Conservation (phyloP, 306 rosid species). For the Malus orientalis region DNA sequence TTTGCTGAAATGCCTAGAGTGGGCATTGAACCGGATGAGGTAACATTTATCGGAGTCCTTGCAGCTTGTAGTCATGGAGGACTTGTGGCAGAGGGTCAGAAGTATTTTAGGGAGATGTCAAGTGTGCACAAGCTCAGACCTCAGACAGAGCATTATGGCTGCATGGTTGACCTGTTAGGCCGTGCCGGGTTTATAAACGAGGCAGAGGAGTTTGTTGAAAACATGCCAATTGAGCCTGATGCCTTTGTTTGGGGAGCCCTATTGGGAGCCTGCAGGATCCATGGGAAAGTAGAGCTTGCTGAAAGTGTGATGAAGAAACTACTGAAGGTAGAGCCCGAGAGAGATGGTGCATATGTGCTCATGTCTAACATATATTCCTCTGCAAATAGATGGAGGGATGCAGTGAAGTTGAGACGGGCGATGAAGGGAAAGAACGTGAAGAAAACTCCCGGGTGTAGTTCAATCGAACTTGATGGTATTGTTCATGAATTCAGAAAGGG, state of each 20-base stretch:
- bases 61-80: conserved; percentile 41
- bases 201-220: conserved; percentile 24
- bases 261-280: conserved; percentile 37
- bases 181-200: conserved; percentile 26
- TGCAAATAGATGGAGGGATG: conserved; percentile 34
- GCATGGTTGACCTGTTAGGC: conserved; percentile 50
- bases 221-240: conserved; percentile 36
- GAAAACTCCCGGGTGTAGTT: conserved; percentile 42
- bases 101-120: conserved; percentile 28
- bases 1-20: conserved; percentile 22
- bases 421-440: conserved; percentile 35
- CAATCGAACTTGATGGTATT: conserved; percentile 30
- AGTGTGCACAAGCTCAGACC: conserved; percentile 20
- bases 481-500: conserved; percentile 36
- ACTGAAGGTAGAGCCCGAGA: conserved; percentile 21
- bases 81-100: conserved; percentile 31
- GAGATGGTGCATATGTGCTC: conserved; percentile 30
- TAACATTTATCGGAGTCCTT: conserved; percentile 34
- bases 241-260: conserved; percentile 32
- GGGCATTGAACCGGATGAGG: conserved; percentile 32
- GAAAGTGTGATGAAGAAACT: conserved; percentile 22
- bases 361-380: conserved; percentile 37
- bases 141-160: conserved; percentile 35
- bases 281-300: conserved; percentile 29
- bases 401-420: conserved; percentile 32